These are phyloP conservation scores for Kentomonas sorsogonicus DNA, from an alignment of 208 protist genomes.

Conservation along the genomic window DNA sequence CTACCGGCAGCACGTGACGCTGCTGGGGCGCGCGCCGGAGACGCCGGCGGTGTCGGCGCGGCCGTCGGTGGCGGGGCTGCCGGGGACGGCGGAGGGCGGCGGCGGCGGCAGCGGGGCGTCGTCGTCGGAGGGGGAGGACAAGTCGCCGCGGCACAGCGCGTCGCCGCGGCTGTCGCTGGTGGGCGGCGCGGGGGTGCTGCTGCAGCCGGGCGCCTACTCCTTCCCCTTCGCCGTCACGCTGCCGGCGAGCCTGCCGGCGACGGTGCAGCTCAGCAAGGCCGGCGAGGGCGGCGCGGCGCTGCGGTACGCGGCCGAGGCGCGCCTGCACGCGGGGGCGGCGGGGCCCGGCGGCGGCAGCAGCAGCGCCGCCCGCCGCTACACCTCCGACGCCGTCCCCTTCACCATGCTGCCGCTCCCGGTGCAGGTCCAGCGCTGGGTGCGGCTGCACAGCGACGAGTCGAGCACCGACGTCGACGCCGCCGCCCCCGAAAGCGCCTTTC, in stretches of 20 bases:
- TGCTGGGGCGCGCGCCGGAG: slow-evolving; percentile 19
- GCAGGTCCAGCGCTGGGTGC: slow-evolving; percentile 1
- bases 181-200: slow-evolving; percentile 8
- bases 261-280: slow-evolving; percentile 24
- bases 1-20: slow-evolving; percentile 44
- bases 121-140: slow-evolving; percentile 2
- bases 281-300: slow-evolving; percentile 15
- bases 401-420: background rate
- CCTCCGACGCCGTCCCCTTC: background rate
- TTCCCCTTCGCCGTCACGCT: slow-evolving; percentile 58
- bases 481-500: slow-evolving; percentile 56
- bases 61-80: background rate
- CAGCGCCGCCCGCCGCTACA: background rate
- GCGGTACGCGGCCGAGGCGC: slow-evolving; percentile 25
- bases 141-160: background rate
- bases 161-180: background rate
- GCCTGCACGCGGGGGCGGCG: background rate
- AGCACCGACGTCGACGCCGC: slow-evolving; percentile 68
- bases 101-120: background rate
- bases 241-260: slow-evolving; percentile 43
- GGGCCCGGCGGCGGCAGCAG: background rate
- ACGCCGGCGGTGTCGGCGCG: background rate
- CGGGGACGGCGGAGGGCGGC: background rate
- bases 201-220: slow-evolving; percentile 55
- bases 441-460: slow-evolving; percentile 33